Evolutionary conservation across 2,329 filamentous ascomycete genomes (phyloP).

Genomic region (Pyricularia pennisetigena): DNA sequence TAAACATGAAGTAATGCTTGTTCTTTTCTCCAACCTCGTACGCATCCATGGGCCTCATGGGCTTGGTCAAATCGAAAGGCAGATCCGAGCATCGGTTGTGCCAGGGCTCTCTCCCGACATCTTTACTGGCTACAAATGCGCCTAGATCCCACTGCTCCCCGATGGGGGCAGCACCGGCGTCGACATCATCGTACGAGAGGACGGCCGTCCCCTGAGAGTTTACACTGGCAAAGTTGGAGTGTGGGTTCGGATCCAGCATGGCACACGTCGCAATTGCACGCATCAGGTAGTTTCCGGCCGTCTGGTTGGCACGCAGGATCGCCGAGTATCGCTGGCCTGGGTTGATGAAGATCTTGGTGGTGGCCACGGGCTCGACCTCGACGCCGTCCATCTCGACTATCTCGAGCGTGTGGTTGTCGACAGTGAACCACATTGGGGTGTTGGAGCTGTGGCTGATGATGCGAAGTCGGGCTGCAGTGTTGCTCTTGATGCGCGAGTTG

Average conservation of each 20-base stretch:
- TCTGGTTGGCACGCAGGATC: slow-evolving; percentile 50
- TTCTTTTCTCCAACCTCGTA: slow-evolving; percentile 19
- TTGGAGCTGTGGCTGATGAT: slow-evolving; percentile 30
- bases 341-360: slow-evolving; percentile 53
- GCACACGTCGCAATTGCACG: slow-evolving; percentile 2
- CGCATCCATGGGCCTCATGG: slow-evolving; percentile 18
- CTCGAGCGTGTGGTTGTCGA: slow-evolving; percentile 26
- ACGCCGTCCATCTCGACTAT: slow-evolving; percentile 30
- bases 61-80: slow-evolving; percentile 22
- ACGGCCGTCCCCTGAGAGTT: slow-evolving; percentile 19
- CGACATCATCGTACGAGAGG: slow-evolving; percentile 18
- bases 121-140: slow-evolving; percentile 18
- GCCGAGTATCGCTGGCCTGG: slow-evolving; percentile 65
- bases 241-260: slow-evolving; percentile 2
- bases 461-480: slow-evolving; percentile 20
- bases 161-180: slow-evolving; percentile 9
- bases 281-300: slow-evolving; percentile 17
- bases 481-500: slow-evolving; percentile 18
- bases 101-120: slow-evolving; percentile 17
- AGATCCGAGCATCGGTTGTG: slow-evolving; percentile 22
- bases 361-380: slow-evolving; percentile 30
- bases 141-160: slow-evolving; percentile 18
- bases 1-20: slow-evolving; percentile 22
- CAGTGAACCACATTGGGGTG: slow-evolving; percentile 26
- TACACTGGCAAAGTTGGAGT: slow-evolving; percentile 13